Conservation (phyloP, 106 monocot species). For the Phalaenopsis equestris region DNA sequence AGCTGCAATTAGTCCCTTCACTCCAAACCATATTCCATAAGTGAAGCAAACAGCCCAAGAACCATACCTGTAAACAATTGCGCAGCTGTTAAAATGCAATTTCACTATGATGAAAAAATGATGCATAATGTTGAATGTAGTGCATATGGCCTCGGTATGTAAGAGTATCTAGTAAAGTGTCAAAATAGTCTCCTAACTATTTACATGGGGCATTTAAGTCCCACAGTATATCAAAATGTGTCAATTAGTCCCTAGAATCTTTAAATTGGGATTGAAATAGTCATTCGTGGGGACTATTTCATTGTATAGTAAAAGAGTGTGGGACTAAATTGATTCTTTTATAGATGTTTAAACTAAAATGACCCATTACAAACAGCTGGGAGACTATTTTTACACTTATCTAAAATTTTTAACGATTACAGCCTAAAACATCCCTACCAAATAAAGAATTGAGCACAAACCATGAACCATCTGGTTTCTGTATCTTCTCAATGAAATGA, state of each 20-base stretch:
- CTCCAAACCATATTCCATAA: slow-evolving; percentile 86
- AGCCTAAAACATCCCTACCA: neutral
- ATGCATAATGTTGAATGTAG: neutral
- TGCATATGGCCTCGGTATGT: neutral
- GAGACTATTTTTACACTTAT: too few species aligned
- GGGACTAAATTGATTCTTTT: too few species aligned
- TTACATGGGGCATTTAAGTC: too few species aligned
- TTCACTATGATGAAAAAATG: neutral
- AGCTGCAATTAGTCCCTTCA: slow-evolving; percentile 66
- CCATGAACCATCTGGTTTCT: slow-evolving; percentile 79
- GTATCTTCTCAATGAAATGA: slow-evolving; percentile 65
- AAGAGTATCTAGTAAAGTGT: neutral
- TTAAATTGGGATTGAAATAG: too few species aligned
- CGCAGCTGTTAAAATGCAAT: neutral
- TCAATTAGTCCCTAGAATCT: too few species aligned
- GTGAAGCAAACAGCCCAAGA: slow-evolving; percentile 98
- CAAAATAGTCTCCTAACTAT: too few species aligned
- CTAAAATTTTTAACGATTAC: neutral
- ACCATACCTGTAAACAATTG: slow-evolving; percentile 59
- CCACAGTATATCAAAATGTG: too few species aligned
- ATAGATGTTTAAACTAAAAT: too few species aligned
- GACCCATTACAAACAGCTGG: too few species aligned
- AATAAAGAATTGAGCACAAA: slow-evolving; percentile 19
- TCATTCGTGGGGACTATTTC: too few species aligned
- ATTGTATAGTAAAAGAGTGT: too few species aligned